Conservation (phyloP, 345 rosid genomes). For the Citrus cavaleriei region DNA sequence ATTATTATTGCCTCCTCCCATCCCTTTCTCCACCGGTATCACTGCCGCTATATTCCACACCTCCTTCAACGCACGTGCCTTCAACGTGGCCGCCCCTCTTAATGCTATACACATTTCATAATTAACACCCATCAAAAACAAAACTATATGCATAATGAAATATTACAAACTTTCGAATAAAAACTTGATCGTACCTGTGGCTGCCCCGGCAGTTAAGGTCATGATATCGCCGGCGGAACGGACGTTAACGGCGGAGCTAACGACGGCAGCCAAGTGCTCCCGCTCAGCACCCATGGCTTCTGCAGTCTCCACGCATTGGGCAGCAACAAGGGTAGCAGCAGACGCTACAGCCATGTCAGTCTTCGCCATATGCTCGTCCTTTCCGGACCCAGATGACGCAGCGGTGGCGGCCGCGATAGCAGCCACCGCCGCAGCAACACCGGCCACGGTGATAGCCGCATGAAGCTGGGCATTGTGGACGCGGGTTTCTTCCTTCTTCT, state of each 20-base stretch:
- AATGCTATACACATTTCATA: slow-evolving; percentile 42
- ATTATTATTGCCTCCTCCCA: slow-evolving; percentile 36
- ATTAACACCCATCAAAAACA: background rate
- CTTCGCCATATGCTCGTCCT: slow-evolving; percentile 75
- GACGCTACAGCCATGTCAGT: slow-evolving; percentile 87
- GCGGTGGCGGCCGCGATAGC: slow-evolving; percentile 85
- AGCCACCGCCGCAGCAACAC: slow-evolving; percentile 85
- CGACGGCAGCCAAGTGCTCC: slow-evolving; percentile 63
- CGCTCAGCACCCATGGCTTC: slow-evolving; percentile 93
- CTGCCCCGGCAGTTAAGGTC: slow-evolving; percentile 89
- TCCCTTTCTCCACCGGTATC: slow-evolving; percentile 80
- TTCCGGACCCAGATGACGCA: slow-evolving; percentile 51
- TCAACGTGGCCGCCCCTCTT: slow-evolving; percentile 85
- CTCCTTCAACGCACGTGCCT: slow-evolving; percentile 80
- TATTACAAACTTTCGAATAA: background rate
- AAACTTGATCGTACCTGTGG: slow-evolving; percentile 50
- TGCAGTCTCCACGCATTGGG: slow-evolving; percentile 86
- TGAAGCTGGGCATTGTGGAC: slow-evolving; percentile 86
- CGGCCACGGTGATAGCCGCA: slow-evolving; percentile 72
- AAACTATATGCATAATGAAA: too few species aligned
- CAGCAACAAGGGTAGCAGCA: slow-evolving; percentile 83
- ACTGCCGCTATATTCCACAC: slow-evolving; percentile 95
- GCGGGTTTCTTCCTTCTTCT: slow-evolving; percentile 78
- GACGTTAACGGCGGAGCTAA: slow-evolving; percentile 86
- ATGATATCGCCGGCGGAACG: slow-evolving; percentile 79